Evolutionary conservation across 2,329 filamentous ascomycete species (phyloP).

Genomic region (Pleomassaria siparia): DNA sequence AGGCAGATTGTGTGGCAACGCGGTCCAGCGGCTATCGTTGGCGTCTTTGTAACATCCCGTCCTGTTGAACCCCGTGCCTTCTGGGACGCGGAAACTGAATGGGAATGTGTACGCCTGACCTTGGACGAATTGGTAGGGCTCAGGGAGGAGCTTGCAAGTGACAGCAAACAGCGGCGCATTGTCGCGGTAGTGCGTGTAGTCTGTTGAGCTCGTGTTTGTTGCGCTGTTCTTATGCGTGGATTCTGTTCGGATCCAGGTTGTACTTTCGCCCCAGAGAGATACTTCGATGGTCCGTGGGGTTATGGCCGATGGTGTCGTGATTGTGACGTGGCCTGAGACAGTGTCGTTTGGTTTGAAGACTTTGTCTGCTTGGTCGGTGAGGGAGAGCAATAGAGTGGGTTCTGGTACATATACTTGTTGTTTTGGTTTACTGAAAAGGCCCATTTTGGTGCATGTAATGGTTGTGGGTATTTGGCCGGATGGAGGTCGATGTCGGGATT

Average conservation of each 20-base stretch:
- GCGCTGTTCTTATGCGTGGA: neutral
- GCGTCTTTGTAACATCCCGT: slow-evolving; percentile 19
- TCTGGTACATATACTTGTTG: slow-evolving; percentile 7
- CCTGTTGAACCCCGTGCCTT: slow-evolving; percentile 17
- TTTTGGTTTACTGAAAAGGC: slow-evolving; percentile 18
- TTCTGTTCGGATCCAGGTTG: slow-evolving; percentile 18
- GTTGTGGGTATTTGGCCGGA: neutral
- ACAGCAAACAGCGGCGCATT: slow-evolving; percentile 24
- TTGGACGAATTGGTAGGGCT: slow-evolving; percentile 8
- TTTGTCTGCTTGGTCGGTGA: slow-evolving; percentile 13
- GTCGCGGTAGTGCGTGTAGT: slow-evolving; percentile 27
- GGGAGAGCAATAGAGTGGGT: slow-evolving; percentile 17
- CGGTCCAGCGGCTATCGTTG: slow-evolving; percentile 14
- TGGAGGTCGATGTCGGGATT: too few relatives aligned
- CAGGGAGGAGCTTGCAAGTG: slow-evolving; percentile 15
- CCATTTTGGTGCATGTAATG: slow-evolving; percentile 14
- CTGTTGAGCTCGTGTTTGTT: slow-evolving; percentile 1
- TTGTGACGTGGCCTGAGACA: slow-evolving; percentile 17
- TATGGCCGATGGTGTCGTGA: slow-evolving; percentile 16
- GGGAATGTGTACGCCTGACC: slow-evolving; percentile 20
- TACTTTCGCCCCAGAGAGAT: slow-evolving; percentile 23
- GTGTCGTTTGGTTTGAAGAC: slow-evolving; percentile 24
- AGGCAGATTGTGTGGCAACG: slow-evolving; percentile 22
- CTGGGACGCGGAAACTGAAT: slow-evolving; percentile 23
- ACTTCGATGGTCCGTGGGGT: slow-evolving; percentile 21